Base-by-base conservation (phyloP, 306 rosid species). In the Fragaria vesca region DNA sequence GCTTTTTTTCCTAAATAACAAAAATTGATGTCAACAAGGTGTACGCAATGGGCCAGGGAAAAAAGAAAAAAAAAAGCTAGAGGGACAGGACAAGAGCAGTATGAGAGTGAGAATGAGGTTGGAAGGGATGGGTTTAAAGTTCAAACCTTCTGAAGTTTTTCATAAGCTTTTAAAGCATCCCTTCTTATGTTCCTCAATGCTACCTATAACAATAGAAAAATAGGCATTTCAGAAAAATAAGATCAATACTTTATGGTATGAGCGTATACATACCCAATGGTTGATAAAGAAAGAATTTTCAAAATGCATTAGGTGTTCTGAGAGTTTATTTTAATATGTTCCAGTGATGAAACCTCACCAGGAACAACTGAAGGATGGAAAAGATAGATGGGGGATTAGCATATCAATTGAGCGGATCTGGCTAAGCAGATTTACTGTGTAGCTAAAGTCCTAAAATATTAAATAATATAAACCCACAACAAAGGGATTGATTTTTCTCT, bases 111-210 rank as follows among this genome's bases (percentile, higher is more conserved):
- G 30, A 70, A 52, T 20, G 66, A 66, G 65, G 50, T 6, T 48
- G 69, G n/a, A 46, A 61, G 76, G 52, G 54, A 55, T 46, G 66
- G 58, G 81, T 76, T 75, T 81, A 17, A 76, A 84, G 67, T 85
- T 81, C 72, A 79, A 77, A 93, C 99, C 99, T 96, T 96, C 88
- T 96, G 97, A 73, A 96, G 97, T 79, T 96, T 96, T 57, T 93
- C 97, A 77, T 87, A 91, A 80, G 97, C 96, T 85, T 91, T 96
- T 79, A 96, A 70, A 66, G 93, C 93, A 88, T 96, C 99, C 86
- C 99, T 93, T 86, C 99, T 88, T 85, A 96, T 91, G 78, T 96
- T 96, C 90, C 99, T 87, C 80, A 96, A 71, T 77, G 97, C 98
- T 80, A 96, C 99, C 98, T 91, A 77, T 32, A 70, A 82, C 46